Evolutionary conservation across 805 yeast genomes (phyloP).

Genomic region (Wickerhamiella cacticola): DNA sequence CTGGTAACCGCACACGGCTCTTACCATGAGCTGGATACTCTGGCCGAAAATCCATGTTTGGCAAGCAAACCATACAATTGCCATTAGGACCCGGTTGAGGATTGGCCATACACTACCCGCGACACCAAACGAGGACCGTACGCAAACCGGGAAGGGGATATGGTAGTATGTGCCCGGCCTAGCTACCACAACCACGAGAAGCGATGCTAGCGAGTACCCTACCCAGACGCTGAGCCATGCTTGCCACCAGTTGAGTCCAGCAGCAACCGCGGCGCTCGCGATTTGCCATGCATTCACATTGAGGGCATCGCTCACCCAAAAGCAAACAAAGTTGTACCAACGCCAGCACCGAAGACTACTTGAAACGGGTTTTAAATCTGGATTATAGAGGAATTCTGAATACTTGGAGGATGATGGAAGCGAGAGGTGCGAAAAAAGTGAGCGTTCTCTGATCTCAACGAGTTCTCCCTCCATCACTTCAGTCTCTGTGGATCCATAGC

Average conservation of each 20-base stretch:
- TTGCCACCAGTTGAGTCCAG: slow-evolving; percentile 79
- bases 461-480: neutral
- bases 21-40: slow-evolving; percentile 63
- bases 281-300: slow-evolving; percentile 84
- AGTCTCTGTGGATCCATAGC: neutral
- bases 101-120: slow-evolving; percentile 80
- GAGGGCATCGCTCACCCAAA: slow-evolving; percentile 82
- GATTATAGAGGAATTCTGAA: slow-evolving; percentile 45
- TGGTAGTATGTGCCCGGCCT: slow-evolving; percentile 71
- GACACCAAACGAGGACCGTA: slow-evolving; percentile 75
- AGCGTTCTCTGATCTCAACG: neutral
- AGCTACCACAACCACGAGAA: slow-evolving; percentile 54
- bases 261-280: slow-evolving; percentile 66
- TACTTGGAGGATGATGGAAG: neutral
- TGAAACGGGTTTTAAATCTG: slow-evolving; percentile 72
- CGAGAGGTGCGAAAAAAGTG: neutral
- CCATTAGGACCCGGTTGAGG: slow-evolving; percentile 73
- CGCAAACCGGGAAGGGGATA: slow-evolving; percentile 67
- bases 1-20: slow-evolving; percentile 42
- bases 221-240: slow-evolving; percentile 79
- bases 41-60: slow-evolving; percentile 76
- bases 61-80: slow-evolving; percentile 75
- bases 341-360: slow-evolving; percentile 63
- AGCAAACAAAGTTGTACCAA: slow-evolving; percentile 64
- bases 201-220: slow-evolving; percentile 58